Base-by-base conservation (phyloP, 1,284 basidiomycete species). In the Entoloma clypeatum region DNA sequence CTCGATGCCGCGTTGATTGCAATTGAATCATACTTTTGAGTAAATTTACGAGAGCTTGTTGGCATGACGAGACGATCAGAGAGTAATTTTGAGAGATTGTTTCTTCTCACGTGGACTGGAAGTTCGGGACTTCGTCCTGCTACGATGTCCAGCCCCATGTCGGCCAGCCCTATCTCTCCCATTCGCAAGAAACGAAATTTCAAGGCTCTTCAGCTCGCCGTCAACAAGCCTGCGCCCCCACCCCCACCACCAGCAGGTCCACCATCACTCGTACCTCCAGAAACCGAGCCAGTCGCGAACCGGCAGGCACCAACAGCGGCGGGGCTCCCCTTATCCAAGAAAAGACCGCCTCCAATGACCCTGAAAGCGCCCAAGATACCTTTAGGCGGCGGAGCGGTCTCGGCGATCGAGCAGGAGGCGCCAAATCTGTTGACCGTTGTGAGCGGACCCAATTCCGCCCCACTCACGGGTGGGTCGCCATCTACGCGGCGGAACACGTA, bases 111-210 rank as follows among this genome's bases (percentile, higher is more conserved):
- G n/a, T n/a, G n/a, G n/a, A n/a, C n/a, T 30, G 7, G 28, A 29
- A 14, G 34, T 11, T 24, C n/a, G 18, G 6, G 11, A 17, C 19
- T 39, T 25, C 26, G 41, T 37, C 32, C 33, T 33, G 44, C 37
- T 31, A 47, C 37, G 26, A 60, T 61, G 58, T 55, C 59, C 39
- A 30, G 48, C 29, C 39, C 53, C 25, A 29, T 45, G 7, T 47
- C 48, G n/a, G n/a, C n/a, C n/a, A n/a, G n/a, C 13, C 43, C 43
- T 21, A 18, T 46, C n/a, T 44, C 53, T 44, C 65, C 68, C 35
- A 65, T 73, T 44, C 69, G 71, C 58, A 72, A 71, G 60, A 73
- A 73, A 48, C 64, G 71, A 41, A 73, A 73, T 49, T 71, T 71
- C 59, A 68, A 70, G 50, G 68, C 63, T 25, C 62, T 73, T 9